Evolutionary conservation across 2,329 filamentous ascomycete species (phyloP), one percentile per base, ranked within the genome.

Genomic region (Cladophialophora exuberans): DNA sequence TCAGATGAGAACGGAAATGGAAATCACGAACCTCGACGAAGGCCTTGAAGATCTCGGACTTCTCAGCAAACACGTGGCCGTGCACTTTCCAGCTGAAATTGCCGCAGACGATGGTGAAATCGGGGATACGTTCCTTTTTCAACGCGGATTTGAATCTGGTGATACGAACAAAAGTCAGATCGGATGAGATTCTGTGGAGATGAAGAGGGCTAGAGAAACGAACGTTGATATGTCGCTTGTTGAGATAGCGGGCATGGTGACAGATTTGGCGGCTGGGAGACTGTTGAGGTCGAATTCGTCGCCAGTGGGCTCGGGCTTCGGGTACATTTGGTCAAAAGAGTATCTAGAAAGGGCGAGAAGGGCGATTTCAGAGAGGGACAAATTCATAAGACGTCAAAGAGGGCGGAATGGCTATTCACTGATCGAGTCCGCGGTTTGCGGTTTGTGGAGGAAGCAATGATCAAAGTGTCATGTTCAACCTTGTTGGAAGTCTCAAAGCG

Each of bases 71-170:
- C 11, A 46, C 22, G 9, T 35, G 41, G 28, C 39, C 26, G 30
- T 56, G 54, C 10, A 52, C 43, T 43, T 39, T 52, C 54, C 54
- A 56, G 11, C 48, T 46, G 26, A 46, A 56, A 4, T 51, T 25
- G 17, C 48, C 48, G 36, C 51, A 36, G 13, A 18, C 20, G 26
- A 56, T 43, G 3, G 42, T 52, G 33, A 56, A 52, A 28, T 52
- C 48, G 2, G 54, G 54, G n/a, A 42, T 31, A 5, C 33, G 28
- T 38, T 52, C 41, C 28, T 26, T 51, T 15, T 31, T 41, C 10
- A 56, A 43, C 15, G 41, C n/a, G 3, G 42, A 48, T 20, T 26
- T 28, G 35, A 56, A 56, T 17, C 47, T 56, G 20, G 17, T 20
- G 35, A n/a, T 2, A 11, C 3, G 18, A 23, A 6, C 15, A 6